Evolutionary conservation across 805 yeast species (phyloP), one percentile per base, ranked within the genome.

Genomic region (Candida silvicultrix): DNA sequence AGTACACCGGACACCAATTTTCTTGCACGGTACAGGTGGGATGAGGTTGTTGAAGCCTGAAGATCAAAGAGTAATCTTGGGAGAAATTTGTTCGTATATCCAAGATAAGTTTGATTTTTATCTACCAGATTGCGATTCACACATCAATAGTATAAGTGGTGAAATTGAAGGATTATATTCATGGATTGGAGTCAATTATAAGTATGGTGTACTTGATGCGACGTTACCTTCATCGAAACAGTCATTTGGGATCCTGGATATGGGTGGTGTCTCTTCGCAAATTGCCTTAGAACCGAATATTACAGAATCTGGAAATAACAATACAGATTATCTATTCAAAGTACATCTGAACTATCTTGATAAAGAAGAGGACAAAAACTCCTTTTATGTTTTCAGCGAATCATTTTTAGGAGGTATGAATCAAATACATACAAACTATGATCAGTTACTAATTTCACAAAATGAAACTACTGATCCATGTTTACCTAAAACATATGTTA

Each of bases 231-330:
- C 56, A 5, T 73, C 69, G 41, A 57, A 68, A 31, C 75, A 70
- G 40, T 74, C 85, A 0, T 79, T 71, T 49, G 88, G 87, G 0
- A 92, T 90, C 55, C 81, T 94, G 86, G 99, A 94, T 62, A 92
- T 94, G 98, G 99, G 99, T 15, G 99, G 99, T 5, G 98, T 97
- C 0, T 89, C 97, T 1, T 87, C 97, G 0, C 87, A 82, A 56
- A 76, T 82, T 19, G 80, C 80, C 3, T 81, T 81, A 53, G 78
- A 73, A 58, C 87, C 88, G 1, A 73, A 74, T 53, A 42, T 49
- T 19, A 66, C 75, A 1, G 79, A 74, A 11, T 46, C 38, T 46
- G 61, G 61, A 3, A 55, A 56, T 3, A 76, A 73, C 38, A 80
- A 76, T 48, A 55, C 63, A 21, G 74, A 75, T 43, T 69, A 73